Base-by-base conservation (phyloP, 805 yeast genomes). In the Candida piceae region DNA sequence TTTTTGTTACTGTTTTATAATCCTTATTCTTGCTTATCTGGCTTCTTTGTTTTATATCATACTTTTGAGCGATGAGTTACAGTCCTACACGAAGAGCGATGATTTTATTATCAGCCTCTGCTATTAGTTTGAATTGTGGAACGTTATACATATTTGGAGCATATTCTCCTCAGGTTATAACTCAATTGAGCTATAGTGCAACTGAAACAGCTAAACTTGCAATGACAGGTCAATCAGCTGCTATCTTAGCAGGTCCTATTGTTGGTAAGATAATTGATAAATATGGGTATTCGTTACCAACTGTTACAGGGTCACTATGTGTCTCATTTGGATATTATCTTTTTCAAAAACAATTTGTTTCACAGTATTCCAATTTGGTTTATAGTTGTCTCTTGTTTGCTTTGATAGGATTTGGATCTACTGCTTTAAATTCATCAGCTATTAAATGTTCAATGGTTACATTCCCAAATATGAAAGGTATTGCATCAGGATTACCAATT, bases 141-240 rank as follows among this genome's bases (percentile, higher is more conserved):
- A 84, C 93, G 2, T 63, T 82, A 49, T 84, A 84, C 58, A 63
- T 84, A 31, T 84, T 78, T 59, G 78, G 85, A 7, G 84, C 86
- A 1, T 84, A 77, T 55, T 80, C 87, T 26, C 90, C 94, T 0
- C 93, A 84, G 54, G 66, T 83, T 37, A 84, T 88, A 1, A 58
- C 57, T 20, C 66, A 67, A 35, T 67, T 84, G 36, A 60, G 62
- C 16, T 75, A 84, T 47, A 54, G 75, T 1, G 86, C 84, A 3
- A 68, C 84, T 0, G 72, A 80, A 36, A 67, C 84, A 4, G 76
- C 88, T 4, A 53, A 69, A 20, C 69, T 84, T 3, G 89, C 87
- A 3, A 70, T 82, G 50, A 55, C 72, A 7, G 94, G 90, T 2
- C 74, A 80, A 23, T 59, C 83, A 26, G 87, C 89, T 0, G 68